Evolutionary conservation across 2,329 filamentous ascomycete species (phyloP), one percentile per base, ranked within the genome.

Genomic region (Colletotrichum tofieldiae): DNA sequence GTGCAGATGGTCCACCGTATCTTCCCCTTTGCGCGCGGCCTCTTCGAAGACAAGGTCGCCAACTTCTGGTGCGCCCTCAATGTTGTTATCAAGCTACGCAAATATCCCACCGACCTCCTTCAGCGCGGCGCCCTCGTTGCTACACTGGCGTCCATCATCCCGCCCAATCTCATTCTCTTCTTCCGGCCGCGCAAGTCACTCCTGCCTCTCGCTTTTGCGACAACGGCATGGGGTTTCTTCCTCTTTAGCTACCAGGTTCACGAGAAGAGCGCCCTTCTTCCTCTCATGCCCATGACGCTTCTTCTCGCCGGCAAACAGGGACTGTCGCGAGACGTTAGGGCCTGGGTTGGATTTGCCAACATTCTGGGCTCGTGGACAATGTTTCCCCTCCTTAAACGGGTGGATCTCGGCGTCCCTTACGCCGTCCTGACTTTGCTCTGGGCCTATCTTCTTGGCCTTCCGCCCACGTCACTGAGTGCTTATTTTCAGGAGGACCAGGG

Each of bases 1-100:
- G 86, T 92, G 0, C 97, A 99, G 82, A 90, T 95, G 77, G 84
- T 98, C 14, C 94, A 98, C 80, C 93, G 96, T n/a, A 89, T 98
- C 69, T 98, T 99, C 78, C 96, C 97, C 0, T 98, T 99, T 79
- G 91, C 95, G 1, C 91, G 96, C n/a, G 96, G 96, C 4, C 85
- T 99, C 8, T 99, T 98, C 78, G 97, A 99, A 83, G 96, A 98
- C 85, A 99, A 99, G 83, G 97, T 99, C 26, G 96, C 96, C 78
- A 99, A 99, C 80, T 93, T 98, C 78, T 99, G 96, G 96, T 99
- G 96, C 80, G 93, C 95, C 5, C 87, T 96, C 67, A 97, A 98
- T 80, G 93, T 96, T 0, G 87, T 97, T 67, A 87, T 98, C 84
- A 99, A 99, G 83, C 89, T 99, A 47, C 90, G 93, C 74, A 85